Evolutionary conservation across 2,329 filamentous ascomycete genomes (phyloP), one percentile per base, ranked within the genome.

Genomic region (Venturia carpophila): DNA sequence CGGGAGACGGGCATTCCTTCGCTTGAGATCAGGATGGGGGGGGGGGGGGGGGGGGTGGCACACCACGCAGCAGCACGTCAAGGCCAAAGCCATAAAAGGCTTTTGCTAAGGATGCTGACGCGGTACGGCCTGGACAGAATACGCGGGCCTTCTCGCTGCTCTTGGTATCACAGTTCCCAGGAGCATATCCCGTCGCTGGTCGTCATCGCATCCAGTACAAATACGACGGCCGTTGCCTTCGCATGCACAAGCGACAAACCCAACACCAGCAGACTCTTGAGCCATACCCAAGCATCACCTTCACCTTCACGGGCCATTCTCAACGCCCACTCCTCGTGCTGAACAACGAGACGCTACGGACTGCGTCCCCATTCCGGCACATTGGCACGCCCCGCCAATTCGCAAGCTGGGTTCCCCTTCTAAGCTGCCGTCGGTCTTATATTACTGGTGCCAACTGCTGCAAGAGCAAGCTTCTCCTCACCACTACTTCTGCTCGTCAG

Each of bases 361-460:
- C 52, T 58, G 52, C 52, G 9, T 17, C 17, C 7, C 15, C 15
- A 37, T 58, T 6, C 52, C 30, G 52, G 19, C 52, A n/a, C 52
- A 15, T 15, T 37, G 49, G 24, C 30, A n/a, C 52, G 52, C 52
- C 52, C 52, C 27, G 52, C 30, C 52, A 39, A 10, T 58, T 9
- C 27, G 21, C 27, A 37, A 10, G 52, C 52, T 37, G 17, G 52
- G 52, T 4, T 58, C 52, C 52, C 52, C 52, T 39, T n/a, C 52
- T 37, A 56, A 56, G 30, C 52, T 34, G 30, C 30, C 52, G 17
- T 19, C 30, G 52, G 21, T 13, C 52, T 37, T 58, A 58, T 58
- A 58, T 58, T 58, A 58, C 30, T 58, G 52, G 52, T 58, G 52
- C 52, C 52, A 37, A 58, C 52, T 58, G 52, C 52, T 58, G 52